Evolutionary conservation across 768 basidiomycete genomes (phyloP), one percentile per base, ranked within the genome.

Genomic region (Dacryopinax spathularia): DNA sequence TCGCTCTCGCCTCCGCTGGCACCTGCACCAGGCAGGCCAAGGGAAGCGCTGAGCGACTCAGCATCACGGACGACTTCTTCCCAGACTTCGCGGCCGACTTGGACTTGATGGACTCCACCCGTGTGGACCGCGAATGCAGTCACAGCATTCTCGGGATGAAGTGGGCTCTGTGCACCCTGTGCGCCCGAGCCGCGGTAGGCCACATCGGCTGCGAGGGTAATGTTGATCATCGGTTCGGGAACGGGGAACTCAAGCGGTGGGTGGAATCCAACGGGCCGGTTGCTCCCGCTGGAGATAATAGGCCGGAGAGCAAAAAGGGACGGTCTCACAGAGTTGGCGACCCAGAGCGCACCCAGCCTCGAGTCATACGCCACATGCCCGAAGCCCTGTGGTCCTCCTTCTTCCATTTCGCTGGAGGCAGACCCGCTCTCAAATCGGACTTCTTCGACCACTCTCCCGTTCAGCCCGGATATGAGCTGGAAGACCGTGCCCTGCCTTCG

Each of bases 41-140:
- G 48, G 25, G 48, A 56, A 27, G 48, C 3, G 18, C 18, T 22
- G 13, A 56, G 48, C 25, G 48, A 10, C 29, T 56, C 48, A 5
- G 5, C 48, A 13, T 31, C 25, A 29, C 25, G 22, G 29, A 56
- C 6, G 0, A 88, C 89, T n/a, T 76, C 70, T 66, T 90, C 87
- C 68, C 82, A 89, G 87, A 88, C 89, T 70, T 92, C 90, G 73
- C 83, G 88, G 67, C 87, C 83, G 68, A 92, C 86, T 61, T 92
- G 81, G 31, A 92, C 83, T 70, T 92, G 90, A 70, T 92, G 90
- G 15, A 92, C 90, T 35, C 90, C 90, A n/a, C 81, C 83, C 18
- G 87, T 85, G 71, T 91, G 90, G n/a, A 92, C 89, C 1, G 87
- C 88, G 75, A 91, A 92, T 33, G 88, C 89, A 4, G 90, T 87